phyloP scores from a whole-genome alignment of 805 yeast species.

The Lachancea waltii region DNA sequence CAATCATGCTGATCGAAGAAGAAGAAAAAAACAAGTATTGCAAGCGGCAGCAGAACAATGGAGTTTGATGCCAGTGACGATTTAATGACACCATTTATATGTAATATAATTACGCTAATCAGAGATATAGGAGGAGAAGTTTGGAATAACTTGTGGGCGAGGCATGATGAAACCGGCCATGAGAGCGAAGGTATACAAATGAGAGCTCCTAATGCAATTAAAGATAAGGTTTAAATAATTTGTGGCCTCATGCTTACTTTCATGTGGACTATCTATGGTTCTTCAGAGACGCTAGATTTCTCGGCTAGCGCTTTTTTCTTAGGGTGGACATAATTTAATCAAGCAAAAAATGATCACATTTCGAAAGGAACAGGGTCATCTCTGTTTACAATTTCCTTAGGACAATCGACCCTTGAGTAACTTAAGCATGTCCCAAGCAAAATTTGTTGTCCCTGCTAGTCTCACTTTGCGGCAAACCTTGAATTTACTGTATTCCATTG shows the following conservation, averaged over 20 bases:
- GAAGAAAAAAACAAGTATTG: slow-evolving; percentile 29
- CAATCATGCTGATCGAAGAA: slow-evolving; percentile 26
- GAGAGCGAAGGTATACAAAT: too few species aligned
- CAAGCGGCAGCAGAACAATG: slow-evolving; percentile 19
- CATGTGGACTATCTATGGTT: too few species aligned
- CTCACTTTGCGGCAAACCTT: slow-evolving; percentile 27
- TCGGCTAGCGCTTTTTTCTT: not conserved
- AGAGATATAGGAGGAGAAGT: too few species aligned
- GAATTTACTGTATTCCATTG: slow-evolving; percentile 26
- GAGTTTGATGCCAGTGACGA: slow-evolving; percentile 1
- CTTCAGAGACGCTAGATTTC: too few species aligned
- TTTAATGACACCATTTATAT: not conserved
- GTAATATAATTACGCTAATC: not conserved
- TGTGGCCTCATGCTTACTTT: too few species aligned
- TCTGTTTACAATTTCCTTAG: too few species aligned
- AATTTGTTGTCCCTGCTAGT: slow-evolving; percentile 26
- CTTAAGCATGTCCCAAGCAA: slow-evolving; percentile 19
- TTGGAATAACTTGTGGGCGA: too few species aligned
- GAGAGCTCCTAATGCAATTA: too few species aligned
- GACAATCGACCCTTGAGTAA: too few species aligned
- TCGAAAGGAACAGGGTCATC: not conserved
- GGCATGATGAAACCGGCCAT: too few species aligned
- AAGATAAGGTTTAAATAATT: too few species aligned
- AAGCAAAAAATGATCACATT: not conserved
- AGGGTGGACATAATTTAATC: not conserved